phyloP scores from a whole-genome alignment of 441 rosid genomes.

The Hura crepitans region DNA sequence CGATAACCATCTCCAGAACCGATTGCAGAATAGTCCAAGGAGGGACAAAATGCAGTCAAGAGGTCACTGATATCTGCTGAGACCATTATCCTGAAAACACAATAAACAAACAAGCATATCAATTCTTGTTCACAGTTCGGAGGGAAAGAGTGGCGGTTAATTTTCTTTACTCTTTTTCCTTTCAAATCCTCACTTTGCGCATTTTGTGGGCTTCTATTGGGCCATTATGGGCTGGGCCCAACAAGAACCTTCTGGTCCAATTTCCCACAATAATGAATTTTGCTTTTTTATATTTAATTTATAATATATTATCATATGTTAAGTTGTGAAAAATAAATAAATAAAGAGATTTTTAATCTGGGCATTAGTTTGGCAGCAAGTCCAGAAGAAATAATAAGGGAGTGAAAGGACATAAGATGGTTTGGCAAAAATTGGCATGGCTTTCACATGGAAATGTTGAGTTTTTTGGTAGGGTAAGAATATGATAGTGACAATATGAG shows the following conservation, averaged over 20 bases:
- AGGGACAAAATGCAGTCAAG: slow-evolving; percentile 70
- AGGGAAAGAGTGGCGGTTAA: neutral
- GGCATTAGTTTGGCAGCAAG: too few species aligned
- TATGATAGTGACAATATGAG: neutral
- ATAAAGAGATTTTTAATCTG: too few species aligned
- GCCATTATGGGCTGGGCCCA: neutral
- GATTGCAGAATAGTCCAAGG: slow-evolving; percentile 66
- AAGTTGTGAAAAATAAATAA: too few species aligned
- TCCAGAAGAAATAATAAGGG: too few species aligned
- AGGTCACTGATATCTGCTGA: slow-evolving; percentile 56
- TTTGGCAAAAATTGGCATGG: neutral
- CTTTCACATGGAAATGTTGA: slow-evolving; percentile 18
- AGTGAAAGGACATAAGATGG: neutral
- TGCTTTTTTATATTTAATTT: too few species aligned
- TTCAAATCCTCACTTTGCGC: neutral
- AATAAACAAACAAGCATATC: neutral
- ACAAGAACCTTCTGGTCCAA: neutral
- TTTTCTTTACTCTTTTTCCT: neutral
- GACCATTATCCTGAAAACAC: slow-evolving; percentile 35
- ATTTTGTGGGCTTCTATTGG: neutral
- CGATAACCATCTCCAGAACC: slow-evolving; percentile 84
- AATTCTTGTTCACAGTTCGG: neutral
- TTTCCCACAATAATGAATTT: too few species aligned
- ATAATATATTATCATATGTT: too few species aligned
- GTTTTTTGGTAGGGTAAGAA: neutral